Percentiles rank a stretch among this genome's conserved stretches.
Evolutionary conservation across 2,329 filamentous ascomycete species (phyloP).

Genomic region (Colletotrichum orchidophilum): DNA sequence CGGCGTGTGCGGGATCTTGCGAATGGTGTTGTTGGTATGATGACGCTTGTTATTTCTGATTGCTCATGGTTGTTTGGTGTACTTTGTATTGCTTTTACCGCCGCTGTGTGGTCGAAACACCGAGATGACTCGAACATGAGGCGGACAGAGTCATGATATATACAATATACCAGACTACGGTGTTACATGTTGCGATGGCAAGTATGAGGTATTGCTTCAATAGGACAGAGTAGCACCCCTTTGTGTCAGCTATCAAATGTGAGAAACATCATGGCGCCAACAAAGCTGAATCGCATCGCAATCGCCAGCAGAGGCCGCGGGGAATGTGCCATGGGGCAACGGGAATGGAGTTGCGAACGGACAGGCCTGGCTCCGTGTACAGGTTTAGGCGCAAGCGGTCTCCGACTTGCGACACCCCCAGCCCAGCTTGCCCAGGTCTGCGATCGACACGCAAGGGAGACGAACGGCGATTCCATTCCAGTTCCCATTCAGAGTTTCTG

Average conservation of each 20-base stretch:
- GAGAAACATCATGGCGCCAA: conserved; percentile 24
- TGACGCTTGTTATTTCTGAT: conserved; percentile 4
- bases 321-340: not conserved
- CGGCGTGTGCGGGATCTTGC: not conserved
- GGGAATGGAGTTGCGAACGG: conserved; percentile 10
- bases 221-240: no score
- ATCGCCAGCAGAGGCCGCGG: conserved; percentile 4
- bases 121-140: conserved; percentile 22
- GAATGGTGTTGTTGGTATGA: conserved; percentile 2
- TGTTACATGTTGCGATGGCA: not conserved
- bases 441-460: conserved; percentile 19
- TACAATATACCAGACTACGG: not conserved
- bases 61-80: not conserved
- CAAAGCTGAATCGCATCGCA: conserved; percentile 16
- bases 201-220: not conserved
- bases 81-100: not conserved
- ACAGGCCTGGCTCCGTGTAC: conserved; percentile 19
- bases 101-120: conserved; percentile 16
- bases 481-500: conserved; percentile 1
- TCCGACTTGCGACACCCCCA: not conserved
- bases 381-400: conserved; percentile 21
- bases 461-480: conserved; percentile 18
- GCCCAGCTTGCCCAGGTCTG: not conserved
- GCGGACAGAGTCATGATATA: conserved; percentile 31
- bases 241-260: not conserved